A percentile compares a stretch with the other conserved stretches of the same genome.
Evolutionary conservation across 2,329 filamentous ascomycete genomes (phyloP).

Genomic region (Zymoseptoria pseudotritici): DNA sequence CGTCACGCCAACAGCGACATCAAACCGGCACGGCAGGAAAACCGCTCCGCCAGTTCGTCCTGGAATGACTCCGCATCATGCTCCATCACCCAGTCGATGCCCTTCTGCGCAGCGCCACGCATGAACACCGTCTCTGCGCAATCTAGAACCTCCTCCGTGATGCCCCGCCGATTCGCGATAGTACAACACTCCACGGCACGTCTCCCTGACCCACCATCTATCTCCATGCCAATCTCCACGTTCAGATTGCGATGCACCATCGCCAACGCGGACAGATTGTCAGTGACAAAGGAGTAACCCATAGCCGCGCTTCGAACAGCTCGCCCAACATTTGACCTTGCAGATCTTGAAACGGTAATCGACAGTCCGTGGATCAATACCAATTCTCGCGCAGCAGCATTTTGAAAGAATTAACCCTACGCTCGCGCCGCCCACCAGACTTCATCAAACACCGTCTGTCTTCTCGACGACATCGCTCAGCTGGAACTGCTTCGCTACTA

Average conservation of each 20-base stretch:
- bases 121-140: conserved; percentile 14
- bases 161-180: conserved; percentile 13
- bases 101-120: conserved; percentile 10
- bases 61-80: conserved; percentile 9
- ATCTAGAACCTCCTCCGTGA: conserved; percentile 11
- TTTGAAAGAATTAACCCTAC: conserved; percentile 21
- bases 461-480: conserved; percentile 9
- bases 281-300: conserved; percentile 19
- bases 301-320: conserved; percentile 18
- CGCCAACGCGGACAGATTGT: conserved; percentile 14
- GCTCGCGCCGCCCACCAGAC: conserved; percentile 15
- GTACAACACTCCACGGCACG: conserved; percentile 20
- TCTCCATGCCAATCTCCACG: conserved; percentile 12
- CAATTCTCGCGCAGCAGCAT: conserved; percentile 19
- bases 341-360: conserved; percentile 19
- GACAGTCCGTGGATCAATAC: conserved; percentile 10
- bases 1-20: too few species aligned
- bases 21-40: too few species aligned
- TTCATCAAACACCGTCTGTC: conserved; percentile 21
- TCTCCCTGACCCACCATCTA: conserved; percentile 15
- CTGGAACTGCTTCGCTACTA: conserved; percentile 8
- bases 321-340: conserved; percentile 17
- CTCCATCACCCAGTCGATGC: conserved; percentile 2
- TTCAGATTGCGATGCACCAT: conserved; percentile 13
- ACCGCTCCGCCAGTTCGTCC: conserved; percentile 7